Evolutionary conservation across 2,329 filamentous ascomycete species (phyloP).

Genomic region (Neonectria neomacrospora): DNA sequence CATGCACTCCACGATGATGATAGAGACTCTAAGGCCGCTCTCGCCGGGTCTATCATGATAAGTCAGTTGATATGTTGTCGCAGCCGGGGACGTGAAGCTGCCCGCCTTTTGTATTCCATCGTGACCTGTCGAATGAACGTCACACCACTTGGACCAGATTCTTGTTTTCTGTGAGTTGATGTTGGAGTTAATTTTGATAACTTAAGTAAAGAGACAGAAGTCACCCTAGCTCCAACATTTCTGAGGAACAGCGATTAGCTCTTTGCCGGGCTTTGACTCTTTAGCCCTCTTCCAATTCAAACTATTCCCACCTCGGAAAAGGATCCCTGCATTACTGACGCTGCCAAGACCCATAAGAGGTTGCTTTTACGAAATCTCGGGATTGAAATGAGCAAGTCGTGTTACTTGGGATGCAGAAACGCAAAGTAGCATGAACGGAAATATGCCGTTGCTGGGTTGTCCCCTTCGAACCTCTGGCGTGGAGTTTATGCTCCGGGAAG

Average conservation of each 20-base stretch:
- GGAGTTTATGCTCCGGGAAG: conserved; percentile 1
- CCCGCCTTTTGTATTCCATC: conserved; percentile 36
- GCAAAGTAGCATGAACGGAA: background rate
- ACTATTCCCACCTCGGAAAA: conserved; percentile 6
- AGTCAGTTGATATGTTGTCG: conserved; percentile 22
- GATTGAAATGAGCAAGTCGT: background rate
- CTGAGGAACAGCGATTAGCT: background rate
- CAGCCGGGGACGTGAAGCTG: conserved; percentile 12
- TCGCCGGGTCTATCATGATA: conserved; percentile 47
- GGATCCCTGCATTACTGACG: conserved; percentile 1
- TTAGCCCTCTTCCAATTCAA: background rate
- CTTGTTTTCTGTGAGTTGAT: background rate
- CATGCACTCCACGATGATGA: conserved; percentile 53
- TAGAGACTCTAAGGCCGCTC: conserved; percentile 55
- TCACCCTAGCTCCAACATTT: background rate
- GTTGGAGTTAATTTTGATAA: background rate
- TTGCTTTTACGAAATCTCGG: background rate
- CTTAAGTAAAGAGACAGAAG: background rate
- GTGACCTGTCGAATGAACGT: conserved; percentile 22
- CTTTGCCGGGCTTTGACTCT: background rate
- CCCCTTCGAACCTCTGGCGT: background rate
- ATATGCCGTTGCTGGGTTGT: background rate
- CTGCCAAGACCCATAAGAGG: background rate
- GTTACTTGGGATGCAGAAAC: background rate
- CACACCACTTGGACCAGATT: background rate